Evolutionary conservation across 139 green algal genomes (phyloP).

Genomic region (Micractinium conductrix): DNA sequence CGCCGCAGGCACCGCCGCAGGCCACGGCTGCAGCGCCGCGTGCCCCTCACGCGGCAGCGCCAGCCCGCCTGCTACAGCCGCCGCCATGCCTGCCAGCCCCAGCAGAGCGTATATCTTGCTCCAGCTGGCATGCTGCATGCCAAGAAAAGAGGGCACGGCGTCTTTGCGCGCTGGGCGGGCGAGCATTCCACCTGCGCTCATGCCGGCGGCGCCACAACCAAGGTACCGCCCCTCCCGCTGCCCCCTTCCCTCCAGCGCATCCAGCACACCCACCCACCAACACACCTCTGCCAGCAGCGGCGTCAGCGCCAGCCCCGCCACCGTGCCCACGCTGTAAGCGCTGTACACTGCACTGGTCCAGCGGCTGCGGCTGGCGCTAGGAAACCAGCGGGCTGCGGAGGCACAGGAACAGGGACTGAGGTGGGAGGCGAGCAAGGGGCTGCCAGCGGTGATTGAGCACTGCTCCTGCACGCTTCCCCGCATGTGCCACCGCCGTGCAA

Average conservation of each 20-base stretch:
- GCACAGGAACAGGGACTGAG: neutral
- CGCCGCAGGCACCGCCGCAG: too few species aligned
- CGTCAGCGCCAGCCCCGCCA: conserved; percentile 57
- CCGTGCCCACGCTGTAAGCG: conserved; percentile 69
- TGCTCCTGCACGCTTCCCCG: too few species aligned
- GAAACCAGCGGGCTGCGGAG: conserved; percentile 57
- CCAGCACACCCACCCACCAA: neutral
- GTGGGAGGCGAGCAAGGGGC: too few species aligned
- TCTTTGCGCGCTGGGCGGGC: too few species aligned
- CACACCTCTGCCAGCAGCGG: conserved; percentile 42
- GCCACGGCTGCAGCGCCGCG: too few species aligned
- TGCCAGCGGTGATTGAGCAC: too few species aligned
- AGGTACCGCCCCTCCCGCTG: too few species aligned
- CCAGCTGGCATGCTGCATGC: conserved; percentile 40
- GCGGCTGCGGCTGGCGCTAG: conserved; percentile 34
- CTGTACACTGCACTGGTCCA: conserved; percentile 62
- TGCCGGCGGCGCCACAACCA: too few species aligned
- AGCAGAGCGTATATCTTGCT: conserved; percentile 49
- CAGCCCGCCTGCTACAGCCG: conserved; percentile 26
- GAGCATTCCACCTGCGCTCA: too few species aligned
- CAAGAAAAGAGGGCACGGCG: neutral
- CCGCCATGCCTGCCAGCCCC: conserved; percentile 46
- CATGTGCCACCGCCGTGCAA: too few species aligned
- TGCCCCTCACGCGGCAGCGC: conserved; percentile 1
- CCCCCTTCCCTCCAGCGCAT: too few species aligned